A percentile compares a stretch with the other conserved stretches of the same genome.
Evolutionary conservation across 257 asterid species (phyloP).

Genomic region (Scutellaria barbata): DNA sequence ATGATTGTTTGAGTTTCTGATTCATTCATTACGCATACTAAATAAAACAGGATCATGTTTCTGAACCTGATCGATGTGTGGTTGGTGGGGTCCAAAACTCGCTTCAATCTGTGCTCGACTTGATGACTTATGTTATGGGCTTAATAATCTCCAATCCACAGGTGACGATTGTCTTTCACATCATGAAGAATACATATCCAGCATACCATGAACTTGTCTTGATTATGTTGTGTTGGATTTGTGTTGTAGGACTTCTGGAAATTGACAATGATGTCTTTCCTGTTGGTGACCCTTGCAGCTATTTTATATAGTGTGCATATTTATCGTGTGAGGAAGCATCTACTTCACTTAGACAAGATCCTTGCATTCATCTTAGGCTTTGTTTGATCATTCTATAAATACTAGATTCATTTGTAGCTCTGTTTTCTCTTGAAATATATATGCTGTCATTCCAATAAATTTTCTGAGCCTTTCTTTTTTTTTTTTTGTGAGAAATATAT

Average conservation of each 20-base stretch:
- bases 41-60: slow-evolving; percentile 62
- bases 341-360: slow-evolving; percentile 67
- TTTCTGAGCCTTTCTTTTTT: too few species aligned
- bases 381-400: slow-evolving; percentile 8
- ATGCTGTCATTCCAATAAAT: too few species aligned
- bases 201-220: slow-evolving; percentile 6
- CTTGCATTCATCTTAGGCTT: slow-evolving; percentile 14
- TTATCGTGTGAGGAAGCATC: slow-evolving; percentile 65
- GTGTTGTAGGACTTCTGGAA: slow-evolving; percentile 75
- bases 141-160: slow-evolving; percentile 79
- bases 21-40: not conserved
- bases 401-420: not conserved
- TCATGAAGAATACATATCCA: not conserved
- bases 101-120: slow-evolving; percentile 74
- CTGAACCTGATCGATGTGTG: slow-evolving; percentile 73
- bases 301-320: slow-evolving; percentile 61
- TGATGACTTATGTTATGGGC: slow-evolving; percentile 84
- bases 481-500: too few species aligned
- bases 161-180: slow-evolving; percentile 45
- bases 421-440: too few species aligned
- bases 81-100: slow-evolving; percentile 97
- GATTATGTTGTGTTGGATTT: slow-evolving; percentile 9
- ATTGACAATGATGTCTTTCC: slow-evolving; percentile 62
- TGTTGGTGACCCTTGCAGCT: slow-evolving; percentile 65
- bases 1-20: not conserved